Percentiles rank a stretch among this genome's conserved stretches.
phyloP scores from a whole-genome alignment of 441 rosid genomes.

The Populus hybrid region DNA sequence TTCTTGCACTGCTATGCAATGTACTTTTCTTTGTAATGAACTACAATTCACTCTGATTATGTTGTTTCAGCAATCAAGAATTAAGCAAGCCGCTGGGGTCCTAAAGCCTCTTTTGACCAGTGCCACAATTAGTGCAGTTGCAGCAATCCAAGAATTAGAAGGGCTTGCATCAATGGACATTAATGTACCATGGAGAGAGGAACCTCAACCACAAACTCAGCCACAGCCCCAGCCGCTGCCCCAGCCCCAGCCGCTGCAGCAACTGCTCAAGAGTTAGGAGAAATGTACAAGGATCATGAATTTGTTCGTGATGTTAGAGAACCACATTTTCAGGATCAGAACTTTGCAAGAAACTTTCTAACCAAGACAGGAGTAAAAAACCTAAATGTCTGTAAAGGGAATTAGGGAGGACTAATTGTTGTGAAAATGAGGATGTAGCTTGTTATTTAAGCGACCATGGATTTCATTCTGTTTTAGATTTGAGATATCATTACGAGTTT shows the following conservation, averaged over 20 bases:
- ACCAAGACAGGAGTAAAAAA: slow-evolving; percentile 24
- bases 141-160: slow-evolving; percentile 64
- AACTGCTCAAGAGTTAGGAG: slow-evolving; percentile 15
- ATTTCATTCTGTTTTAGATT: slow-evolving; percentile 19
- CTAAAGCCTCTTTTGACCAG: slow-evolving; percentile 52
- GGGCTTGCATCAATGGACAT: slow-evolving; percentile 53
- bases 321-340: slow-evolving; percentile 9
- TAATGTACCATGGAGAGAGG: slow-evolving; percentile 32
- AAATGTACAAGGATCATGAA: slow-evolving; percentile 7
- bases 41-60: slow-evolving; percentile 1
- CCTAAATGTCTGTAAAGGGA: slow-evolving; percentile 32
- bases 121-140: slow-evolving; percentile 38
- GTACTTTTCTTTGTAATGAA: neutral
- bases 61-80: slow-evolving; percentile 59
- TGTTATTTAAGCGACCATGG: slow-evolving; percentile 21
- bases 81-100: slow-evolving; percentile 46
- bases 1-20: neutral
- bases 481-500: neutral
- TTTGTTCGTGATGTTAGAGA: slow-evolving; percentile 12
- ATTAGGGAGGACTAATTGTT: slow-evolving; percentile 33
- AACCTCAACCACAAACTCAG: slow-evolving; percentile 16
- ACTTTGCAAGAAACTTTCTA: slow-evolving; percentile 36
- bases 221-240: neutral
- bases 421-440: slow-evolving; percentile 23
- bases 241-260: slow-evolving; percentile 3